Evolutionary conservation across 78 protist genomes (phyloP).

Genomic region (Dictyostelium citrinum): DNA sequence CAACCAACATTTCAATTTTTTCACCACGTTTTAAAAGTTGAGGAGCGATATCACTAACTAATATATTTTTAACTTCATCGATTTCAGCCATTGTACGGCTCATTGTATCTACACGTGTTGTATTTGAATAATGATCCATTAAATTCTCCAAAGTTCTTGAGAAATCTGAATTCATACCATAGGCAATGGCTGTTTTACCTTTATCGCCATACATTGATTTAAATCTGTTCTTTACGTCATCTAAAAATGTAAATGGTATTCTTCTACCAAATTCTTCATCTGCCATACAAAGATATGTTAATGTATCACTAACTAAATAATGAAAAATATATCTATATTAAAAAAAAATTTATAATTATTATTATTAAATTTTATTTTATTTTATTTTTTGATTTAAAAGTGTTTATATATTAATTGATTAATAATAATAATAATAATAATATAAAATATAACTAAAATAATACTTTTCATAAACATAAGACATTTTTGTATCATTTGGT

Average conservation of each 20-base stretch:
- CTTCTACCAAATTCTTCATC: constrained; percentile 88
- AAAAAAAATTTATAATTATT: background rate
- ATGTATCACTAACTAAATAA: constrained; percentile 81
- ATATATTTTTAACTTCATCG: constrained; percentile 87
- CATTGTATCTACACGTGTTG: constrained; percentile 74
- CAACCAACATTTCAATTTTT: constrained; percentile 93
- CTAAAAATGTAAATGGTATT: constrained; percentile 89
- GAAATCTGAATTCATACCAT: constrained; percentile 86
- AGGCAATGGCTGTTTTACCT: constrained; percentile 84
- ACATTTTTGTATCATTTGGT: constrained; percentile 77
- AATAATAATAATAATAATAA: too few relatives aligned
- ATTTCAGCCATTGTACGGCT: constrained; percentile 70
- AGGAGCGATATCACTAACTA: constrained; percentile 91
- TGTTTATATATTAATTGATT: too few relatives aligned
- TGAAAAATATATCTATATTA: constrained; percentile 87
- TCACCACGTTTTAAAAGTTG: constrained; percentile 94
- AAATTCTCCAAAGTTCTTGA: constrained; percentile 74
- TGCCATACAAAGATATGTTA: constrained; percentile 93
- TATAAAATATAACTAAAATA: too few relatives aligned
- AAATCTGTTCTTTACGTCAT: constrained; percentile 87
- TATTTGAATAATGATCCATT: constrained; percentile 86
- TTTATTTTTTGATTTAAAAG: too few relatives aligned
- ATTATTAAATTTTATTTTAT: too few relatives aligned
- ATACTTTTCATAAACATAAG: constrained; percentile 93
- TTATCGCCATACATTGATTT: constrained; percentile 71